Conservation (phyloP, 2,329 filamentous ascomycete species). For the Didymella segeticola region DNA sequence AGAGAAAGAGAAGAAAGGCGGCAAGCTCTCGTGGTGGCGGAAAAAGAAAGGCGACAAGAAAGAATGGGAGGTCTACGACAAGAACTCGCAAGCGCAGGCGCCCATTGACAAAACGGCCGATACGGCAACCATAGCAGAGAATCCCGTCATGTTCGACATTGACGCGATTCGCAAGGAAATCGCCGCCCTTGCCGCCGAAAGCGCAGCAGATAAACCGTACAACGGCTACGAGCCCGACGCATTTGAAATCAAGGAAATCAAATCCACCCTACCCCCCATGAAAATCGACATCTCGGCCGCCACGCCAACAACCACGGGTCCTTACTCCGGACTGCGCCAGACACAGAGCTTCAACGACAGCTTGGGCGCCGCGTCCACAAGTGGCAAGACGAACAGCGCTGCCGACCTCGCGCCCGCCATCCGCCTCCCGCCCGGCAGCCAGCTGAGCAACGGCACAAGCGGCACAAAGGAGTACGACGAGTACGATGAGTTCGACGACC, state of each 20-base stretch:
- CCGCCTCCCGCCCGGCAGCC: constrained; percentile 11
- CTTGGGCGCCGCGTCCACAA: constrained; percentile 23
- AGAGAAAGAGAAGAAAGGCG: constrained; percentile 66
- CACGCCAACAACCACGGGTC: constrained; percentile 20
- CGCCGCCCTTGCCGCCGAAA: constrained; percentile 78
- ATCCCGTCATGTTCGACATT: constrained; percentile 84
- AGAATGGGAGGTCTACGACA: constrained; percentile 94
- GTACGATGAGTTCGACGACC: constrained; percentile 45
- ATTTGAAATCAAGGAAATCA: constrained; percentile 77
- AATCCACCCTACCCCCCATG: constrained; percentile 89
- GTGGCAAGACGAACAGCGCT: constrained; percentile 21
- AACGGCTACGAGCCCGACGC: constrained; percentile 30
- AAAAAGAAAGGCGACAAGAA: constrained; percentile 83
- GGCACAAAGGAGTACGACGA: constrained; percentile 36
- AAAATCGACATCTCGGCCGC: constrained; percentile 64
- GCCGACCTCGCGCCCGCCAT: constrained; percentile 19
- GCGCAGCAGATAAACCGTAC: constrained; percentile 36
- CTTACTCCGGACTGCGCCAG: constrained; percentile 43
- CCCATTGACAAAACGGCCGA: constrained; percentile 51
- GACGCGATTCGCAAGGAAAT: constrained; percentile 79
- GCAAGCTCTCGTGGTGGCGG: constrained; percentile 74
- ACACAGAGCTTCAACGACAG: constrained; percentile 53
- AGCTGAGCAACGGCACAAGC: constrained; percentile 27
- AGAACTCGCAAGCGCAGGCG: constrained; percentile 58
- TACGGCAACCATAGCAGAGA: constrained; percentile 59